These are phyloP conservation scores for Sporothrix pallida DNA, from an alignment of 2,329 filamentous ascomycete genomes.

Conservation along the genomic window DNA sequence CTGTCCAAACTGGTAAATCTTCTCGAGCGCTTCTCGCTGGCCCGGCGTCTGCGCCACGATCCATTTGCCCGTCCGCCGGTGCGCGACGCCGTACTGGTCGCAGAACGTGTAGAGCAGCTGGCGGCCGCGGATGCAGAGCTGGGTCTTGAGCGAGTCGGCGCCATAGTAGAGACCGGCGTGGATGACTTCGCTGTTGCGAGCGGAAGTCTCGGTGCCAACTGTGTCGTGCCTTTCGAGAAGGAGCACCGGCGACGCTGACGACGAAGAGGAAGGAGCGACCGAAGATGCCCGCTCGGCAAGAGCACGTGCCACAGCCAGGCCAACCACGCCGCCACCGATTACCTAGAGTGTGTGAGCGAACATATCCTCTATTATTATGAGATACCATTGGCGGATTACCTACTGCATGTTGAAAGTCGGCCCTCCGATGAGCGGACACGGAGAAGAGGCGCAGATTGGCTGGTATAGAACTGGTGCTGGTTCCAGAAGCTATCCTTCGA, in stretches of 20 bases:
- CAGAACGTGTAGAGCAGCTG: constrained; percentile 81
- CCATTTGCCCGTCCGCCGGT: constrained; percentile 87
- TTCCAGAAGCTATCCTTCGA: neutral
- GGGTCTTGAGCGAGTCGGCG: constrained; percentile 74
- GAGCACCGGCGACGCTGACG: constrained; percentile 65
- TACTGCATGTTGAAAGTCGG: constrained; percentile 34
- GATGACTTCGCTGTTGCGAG: constrained; percentile 93
- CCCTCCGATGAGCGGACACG: constrained; percentile 17
- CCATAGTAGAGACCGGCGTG: constrained; percentile 96
- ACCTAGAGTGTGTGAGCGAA: constrained; percentile 47
- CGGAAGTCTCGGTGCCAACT: constrained; percentile 84
- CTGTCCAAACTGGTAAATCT: constrained; percentile 54
- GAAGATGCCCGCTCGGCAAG: constrained; percentile 56
- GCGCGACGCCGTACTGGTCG: constrained; percentile 66
- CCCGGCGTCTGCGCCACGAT: constrained; percentile 82
- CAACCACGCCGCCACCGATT: constrained; percentile 70
- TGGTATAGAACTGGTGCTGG: no score
- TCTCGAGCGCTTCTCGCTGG: constrained; percentile 69
- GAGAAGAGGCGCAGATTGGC: constrained; percentile 18
- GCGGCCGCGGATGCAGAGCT: constrained; percentile 79
- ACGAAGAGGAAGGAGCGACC: neutral
- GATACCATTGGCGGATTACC: no score
- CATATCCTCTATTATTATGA: no score
- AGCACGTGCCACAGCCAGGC: constrained; percentile 77
- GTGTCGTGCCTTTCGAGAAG: constrained; percentile 79